phyloP scores from a whole-genome alignment of 2,329 filamentous ascomycete genomes.

The Cladophialophora exuberans region DNA sequence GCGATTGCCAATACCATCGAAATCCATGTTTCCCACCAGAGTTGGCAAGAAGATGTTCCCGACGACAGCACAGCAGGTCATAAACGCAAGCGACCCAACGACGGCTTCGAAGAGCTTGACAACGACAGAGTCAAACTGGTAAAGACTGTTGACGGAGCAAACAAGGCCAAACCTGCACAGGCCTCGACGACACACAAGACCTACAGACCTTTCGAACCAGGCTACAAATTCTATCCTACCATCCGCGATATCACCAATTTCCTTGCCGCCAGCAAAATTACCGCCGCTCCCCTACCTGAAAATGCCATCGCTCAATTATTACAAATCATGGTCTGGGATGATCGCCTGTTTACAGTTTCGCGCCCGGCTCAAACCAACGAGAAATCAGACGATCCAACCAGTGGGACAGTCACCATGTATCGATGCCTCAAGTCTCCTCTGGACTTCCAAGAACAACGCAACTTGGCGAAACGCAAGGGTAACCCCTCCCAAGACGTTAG shows the following conservation, averaged over 20 bases:
- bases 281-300: conserved; percentile 54
- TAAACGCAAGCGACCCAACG: conserved; percentile 45
- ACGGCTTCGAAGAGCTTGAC: conserved; percentile 33
- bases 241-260: conserved; percentile 75
- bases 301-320: conserved; percentile 83
- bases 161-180: conserved; percentile 37
- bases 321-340: conserved; percentile 87
- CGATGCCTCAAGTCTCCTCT: conserved; percentile 47
- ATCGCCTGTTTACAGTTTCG: conserved; percentile 66
- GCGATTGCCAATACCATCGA: conserved; percentile 65
- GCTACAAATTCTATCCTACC: conserved; percentile 79
- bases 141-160: conserved; percentile 21
- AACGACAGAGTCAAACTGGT: conserved; percentile 28
- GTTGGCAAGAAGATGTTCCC: conserved; percentile 59
- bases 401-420: conserved; percentile 43
- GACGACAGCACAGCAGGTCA: conserved; percentile 28
- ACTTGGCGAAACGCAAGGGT: conserved; percentile 24
- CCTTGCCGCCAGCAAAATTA: conserved; percentile 73
- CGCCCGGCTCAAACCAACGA: conserved; percentile 24
- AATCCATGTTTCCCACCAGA: conserved; percentile 70
- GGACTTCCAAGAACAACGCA: conserved; percentile 34
- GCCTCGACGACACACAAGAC: conserved; percentile 33
- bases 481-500: conserved; percentile 34
- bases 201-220: conserved; percentile 60
- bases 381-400: conserved; percentile 18